phyloP scores from a whole-genome alignment of 2,329 filamentous ascomycete genomes.

The Cercospora nicotianae region DNA sequence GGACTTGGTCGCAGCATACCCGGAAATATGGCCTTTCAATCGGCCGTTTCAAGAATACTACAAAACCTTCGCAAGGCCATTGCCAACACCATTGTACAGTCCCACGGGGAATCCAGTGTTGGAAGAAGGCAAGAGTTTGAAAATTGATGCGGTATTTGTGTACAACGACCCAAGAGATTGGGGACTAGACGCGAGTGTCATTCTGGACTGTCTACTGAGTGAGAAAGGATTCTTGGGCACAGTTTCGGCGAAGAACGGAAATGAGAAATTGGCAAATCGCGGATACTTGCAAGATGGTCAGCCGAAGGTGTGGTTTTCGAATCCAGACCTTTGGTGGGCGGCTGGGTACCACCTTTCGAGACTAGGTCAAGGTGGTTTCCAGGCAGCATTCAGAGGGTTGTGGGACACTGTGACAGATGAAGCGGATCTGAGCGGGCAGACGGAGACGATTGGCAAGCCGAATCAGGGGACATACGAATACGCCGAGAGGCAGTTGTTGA shows the following conservation, averaged over 20 bases:
- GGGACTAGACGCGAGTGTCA: slow-evolving; percentile 84
- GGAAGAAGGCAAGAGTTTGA: slow-evolving; percentile 48
- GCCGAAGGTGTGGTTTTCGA: slow-evolving; percentile 81
- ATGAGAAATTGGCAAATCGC: slow-evolving; percentile 62
- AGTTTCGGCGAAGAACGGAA: slow-evolving; percentile 69
- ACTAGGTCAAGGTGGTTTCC: slow-evolving; percentile 88
- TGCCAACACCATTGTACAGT: slow-evolving; percentile 53
- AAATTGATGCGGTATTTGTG: slow-evolving; percentile 86
- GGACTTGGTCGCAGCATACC: slow-evolving; percentile 74
- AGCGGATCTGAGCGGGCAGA: slow-evolving; percentile 41
- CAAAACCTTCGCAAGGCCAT: slow-evolving; percentile 55
- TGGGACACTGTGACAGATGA: slow-evolving; percentile 72
- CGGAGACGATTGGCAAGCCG: slow-evolving; percentile 80
- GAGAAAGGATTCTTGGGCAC: slow-evolving; percentile 78
- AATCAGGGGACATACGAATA: slow-evolving; percentile 74
- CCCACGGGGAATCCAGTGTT: slow-evolving; percentile 34
- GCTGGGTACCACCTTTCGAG: slow-evolving; percentile 80
- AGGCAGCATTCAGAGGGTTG: slow-evolving; percentile 74
- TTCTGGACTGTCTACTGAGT: slow-evolving; percentile 80
- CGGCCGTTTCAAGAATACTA: slow-evolving; percentile 65
- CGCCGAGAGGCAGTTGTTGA: slow-evolving; percentile 71
- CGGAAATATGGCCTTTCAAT: slow-evolving; percentile 81
- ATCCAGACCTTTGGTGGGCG: slow-evolving; percentile 88
- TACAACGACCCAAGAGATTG: slow-evolving; percentile 97
- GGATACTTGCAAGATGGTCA: slow-evolving; percentile 84